Evolutionary conservation across 495 filamentous ascomycete species (phyloP), one percentile per base, ranked within the genome.

Genomic region (Aspergillus kassunensis): DNA sequence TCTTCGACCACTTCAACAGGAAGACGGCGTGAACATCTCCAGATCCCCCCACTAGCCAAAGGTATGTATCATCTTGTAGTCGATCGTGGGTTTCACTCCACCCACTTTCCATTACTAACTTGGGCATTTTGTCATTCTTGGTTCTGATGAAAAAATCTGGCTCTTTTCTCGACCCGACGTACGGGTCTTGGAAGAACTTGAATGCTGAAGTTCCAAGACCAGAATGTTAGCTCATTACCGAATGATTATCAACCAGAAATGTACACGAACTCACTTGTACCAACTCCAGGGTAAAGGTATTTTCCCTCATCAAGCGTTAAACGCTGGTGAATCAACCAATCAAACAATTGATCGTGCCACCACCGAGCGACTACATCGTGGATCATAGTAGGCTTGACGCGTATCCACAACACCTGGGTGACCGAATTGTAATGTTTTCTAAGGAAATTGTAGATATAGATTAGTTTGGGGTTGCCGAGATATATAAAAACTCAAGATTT

Each of bases 11-110:
- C 20, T 51, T 51, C 13, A 43, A 20, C 12, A 60, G 8, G 59
- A 59, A 6, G 64, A 64, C 62, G 61, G 53, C 33, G 43, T 53
- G 29, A 49, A 64, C 35, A 53, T 72, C 49, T 56, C 62, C 23
- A 57, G 49, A 31, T 46, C 69, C 42, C 52, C 68, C 44, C 65
- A 69, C 49, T 19, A 54, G 27, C 48, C 37, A 39, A 33, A 56
- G 36, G 29, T 44, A 19, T 23, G 30, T 31, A 23, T 51, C 48
- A 23, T 43, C 25, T 0, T 18, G n/a, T n/a, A 51, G 19, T 2
- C 25, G 36, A 6, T 21, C 2, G 7, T 15, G 30, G 2, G 36
- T 27, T 25, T 51, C 48, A 8, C 20, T 19, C 48, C 48, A 51
- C 18, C 48, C 48, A 7, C 35, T 31, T 42, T 51, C 48, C 4